A percentile compares a stretch with the other conserved stretches of the same genome.
These are phyloP conservation scores for Pythium apleroticum DNA, from an alignment of 352 stramenopile species.

Conservation along the genomic window DNA sequence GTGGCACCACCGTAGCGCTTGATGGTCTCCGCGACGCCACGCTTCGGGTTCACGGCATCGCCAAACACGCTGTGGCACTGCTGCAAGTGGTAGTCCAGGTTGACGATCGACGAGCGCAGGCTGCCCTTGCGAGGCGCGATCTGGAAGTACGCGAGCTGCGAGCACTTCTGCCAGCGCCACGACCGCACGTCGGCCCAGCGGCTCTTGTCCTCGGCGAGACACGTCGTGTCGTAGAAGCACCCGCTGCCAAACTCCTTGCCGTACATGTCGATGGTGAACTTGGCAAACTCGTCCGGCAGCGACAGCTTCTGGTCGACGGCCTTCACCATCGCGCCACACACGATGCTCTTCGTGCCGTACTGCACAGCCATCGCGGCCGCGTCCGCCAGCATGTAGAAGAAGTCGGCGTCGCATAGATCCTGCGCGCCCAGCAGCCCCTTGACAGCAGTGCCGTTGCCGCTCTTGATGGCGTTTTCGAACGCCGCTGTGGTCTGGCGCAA, in stretches of 20 bases:
- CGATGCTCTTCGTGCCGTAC: constrained; percentile 82
- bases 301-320: constrained; percentile 52
- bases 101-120: constrained; percentile 62
- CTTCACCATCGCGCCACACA: constrained; percentile 61
- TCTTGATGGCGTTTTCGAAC: constrained; percentile 62
- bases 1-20: constrained; percentile 77
- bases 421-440: constrained; percentile 67
- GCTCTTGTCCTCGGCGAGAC: constrained; percentile 43
- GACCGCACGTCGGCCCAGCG: constrained; percentile 77
- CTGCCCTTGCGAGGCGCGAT: constrained; percentile 59
- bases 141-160: constrained; percentile 87
- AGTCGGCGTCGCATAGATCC: constrained; percentile 64
- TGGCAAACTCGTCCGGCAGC: constrained; percentile 68
- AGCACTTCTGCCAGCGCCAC: constrained; percentile 89
- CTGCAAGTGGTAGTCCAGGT: constrained; percentile 76
- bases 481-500: constrained; percentile 60
- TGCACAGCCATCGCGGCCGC: constrained; percentile 86
- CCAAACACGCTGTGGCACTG: constrained; percentile 81
- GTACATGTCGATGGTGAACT: constrained; percentile 82
- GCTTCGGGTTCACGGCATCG: constrained; percentile 54
- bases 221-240: constrained; percentile 86
- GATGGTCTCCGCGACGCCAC: constrained; percentile 57
- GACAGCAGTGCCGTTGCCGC: constrained; percentile 51
- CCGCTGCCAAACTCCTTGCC: constrained; percentile 67
- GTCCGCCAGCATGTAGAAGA: constrained; percentile 91